Percentiles rank a stretch among this genome's conserved stretches.
Conservation (phyloP, 331 rosid genomes). For the Erythrophleum ivorense region DNA sequence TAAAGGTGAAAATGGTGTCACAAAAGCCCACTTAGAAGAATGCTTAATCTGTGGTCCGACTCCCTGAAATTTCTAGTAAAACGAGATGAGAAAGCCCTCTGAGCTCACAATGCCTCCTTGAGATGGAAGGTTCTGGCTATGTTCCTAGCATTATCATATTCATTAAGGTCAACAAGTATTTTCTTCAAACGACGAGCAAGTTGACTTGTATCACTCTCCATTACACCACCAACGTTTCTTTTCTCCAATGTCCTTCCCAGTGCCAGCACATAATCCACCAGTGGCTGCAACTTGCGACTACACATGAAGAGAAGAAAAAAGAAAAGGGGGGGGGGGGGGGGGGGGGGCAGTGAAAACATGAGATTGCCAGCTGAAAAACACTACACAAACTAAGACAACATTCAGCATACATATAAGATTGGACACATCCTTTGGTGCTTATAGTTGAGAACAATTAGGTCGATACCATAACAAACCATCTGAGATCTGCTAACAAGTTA, state of each 20-base stretch:
- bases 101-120: slow-evolving; percentile 77
- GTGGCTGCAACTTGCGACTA: slow-evolving; percentile 80
- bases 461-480: neutral
- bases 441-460: neutral
- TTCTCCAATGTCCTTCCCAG: slow-evolving; percentile 81
- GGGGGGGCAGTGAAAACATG: slow-evolving; percentile 3
- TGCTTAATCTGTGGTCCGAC: slow-evolving; percentile 10
- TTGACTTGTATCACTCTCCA: slow-evolving; percentile 62
- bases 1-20: slow-evolving; percentile 25
- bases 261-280: slow-evolving; percentile 73
- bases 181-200: slow-evolving; percentile 89
- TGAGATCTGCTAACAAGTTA: neutral
- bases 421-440: neutral
- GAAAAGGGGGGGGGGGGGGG: no score
- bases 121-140: slow-evolving; percentile 82
- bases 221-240: slow-evolving; percentile 47
- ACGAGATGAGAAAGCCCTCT: slow-evolving; percentile 33
- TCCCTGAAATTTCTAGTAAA: slow-evolving; percentile 24
- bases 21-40: slow-evolving; percentile 10
- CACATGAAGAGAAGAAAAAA: slow-evolving; percentile 28
- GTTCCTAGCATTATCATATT: slow-evolving; percentile 83
- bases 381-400: slow-evolving; percentile 15
- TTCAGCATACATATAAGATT: neutral
- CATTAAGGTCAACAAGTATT: slow-evolving; percentile 86
- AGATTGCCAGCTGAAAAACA: slow-evolving; percentile 34